Evolutionary conservation across 2,329 filamentous ascomycete species (phyloP).

Genomic region (Pyricularia pennisetigena): DNA sequence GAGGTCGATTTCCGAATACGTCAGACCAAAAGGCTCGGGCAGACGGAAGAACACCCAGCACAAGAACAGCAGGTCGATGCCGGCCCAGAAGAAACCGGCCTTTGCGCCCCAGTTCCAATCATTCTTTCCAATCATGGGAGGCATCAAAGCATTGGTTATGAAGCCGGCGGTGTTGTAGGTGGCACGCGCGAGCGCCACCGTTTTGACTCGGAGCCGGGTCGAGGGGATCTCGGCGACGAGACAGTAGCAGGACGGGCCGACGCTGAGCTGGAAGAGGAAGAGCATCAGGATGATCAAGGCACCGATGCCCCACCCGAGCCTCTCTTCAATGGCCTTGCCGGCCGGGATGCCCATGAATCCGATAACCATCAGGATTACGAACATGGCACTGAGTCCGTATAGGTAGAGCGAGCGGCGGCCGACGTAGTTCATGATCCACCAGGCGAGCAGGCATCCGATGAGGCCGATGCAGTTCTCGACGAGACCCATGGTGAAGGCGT

Average conservation of each 20-base stretch:
- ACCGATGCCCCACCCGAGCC: constrained; percentile 12
- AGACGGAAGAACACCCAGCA: constrained; percentile 42
- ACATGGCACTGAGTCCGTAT: constrained; percentile 22
- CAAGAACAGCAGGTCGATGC: constrained; percentile 31
- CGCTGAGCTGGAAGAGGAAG: constrained; percentile 32
- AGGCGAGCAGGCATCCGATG: constrained; percentile 7
- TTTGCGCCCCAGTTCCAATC: constrained; percentile 38
- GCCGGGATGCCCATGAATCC: constrained; percentile 30
- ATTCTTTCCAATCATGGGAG: constrained; percentile 33
- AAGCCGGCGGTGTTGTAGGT: constrained; percentile 40
- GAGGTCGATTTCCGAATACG: constrained; percentile 44
- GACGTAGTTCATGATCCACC: constrained; percentile 6
- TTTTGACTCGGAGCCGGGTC: constrained; percentile 32
- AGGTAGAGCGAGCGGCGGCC: constrained; percentile 12
- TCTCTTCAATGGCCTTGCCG: constrained; percentile 15
- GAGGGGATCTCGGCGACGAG: constrained; percentile 32
- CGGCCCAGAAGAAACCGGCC: constrained; percentile 35
- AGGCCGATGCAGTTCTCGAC: constrained; percentile 20
- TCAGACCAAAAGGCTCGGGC: constrained; percentile 43
- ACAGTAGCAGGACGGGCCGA: constrained; percentile 21
- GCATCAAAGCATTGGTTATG: constrained; percentile 33
- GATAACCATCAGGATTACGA: constrained; percentile 25
- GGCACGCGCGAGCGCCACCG: constrained; percentile 31
- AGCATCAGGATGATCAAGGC: constrained; percentile 2
- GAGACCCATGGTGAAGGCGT: constrained; percentile 21